These are phyloP conservation scores for Cyanodermella asteris DNA, from an alignment of 2,329 filamentous ascomycete species.

Conservation along the genomic window DNA sequence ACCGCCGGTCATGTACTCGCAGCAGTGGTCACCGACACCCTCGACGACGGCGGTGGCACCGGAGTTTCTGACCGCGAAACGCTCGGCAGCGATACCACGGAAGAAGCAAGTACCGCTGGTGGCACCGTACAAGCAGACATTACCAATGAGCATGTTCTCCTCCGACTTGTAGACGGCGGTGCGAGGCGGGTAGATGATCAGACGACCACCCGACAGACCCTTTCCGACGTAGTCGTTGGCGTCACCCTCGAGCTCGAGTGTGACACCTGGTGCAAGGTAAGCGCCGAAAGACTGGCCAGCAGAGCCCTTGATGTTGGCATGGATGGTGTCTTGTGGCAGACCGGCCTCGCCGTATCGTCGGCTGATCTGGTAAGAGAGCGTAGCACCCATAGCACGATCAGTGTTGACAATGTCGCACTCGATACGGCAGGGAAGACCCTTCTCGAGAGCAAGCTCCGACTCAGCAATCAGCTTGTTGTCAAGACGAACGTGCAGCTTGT, in stretches of 20 bases:
- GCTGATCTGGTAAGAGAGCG: constrained; percentile 86
- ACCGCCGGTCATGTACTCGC: constrained; percentile 97
- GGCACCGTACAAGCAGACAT: constrained; percentile 86
- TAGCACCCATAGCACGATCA: constrained; percentile 80
- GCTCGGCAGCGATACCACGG: constrained; percentile 87
- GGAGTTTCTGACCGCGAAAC: constrained; percentile 91
- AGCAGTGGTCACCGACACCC: constrained; percentile 86
- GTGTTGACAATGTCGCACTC: constrained; percentile 96
- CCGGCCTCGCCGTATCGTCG: constrained; percentile 79
- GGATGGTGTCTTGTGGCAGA: constrained; percentile 77
- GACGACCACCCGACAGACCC: constrained; percentile 73
- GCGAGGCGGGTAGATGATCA: constrained; percentile 84
- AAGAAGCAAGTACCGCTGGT: constrained; percentile 86
- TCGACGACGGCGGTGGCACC: constrained; percentile 92
- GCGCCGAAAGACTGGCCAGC: constrained; percentile 94
- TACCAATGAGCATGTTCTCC: constrained; percentile 84
- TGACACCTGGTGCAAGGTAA: constrained; percentile 80
- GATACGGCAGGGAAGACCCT: constrained; percentile 76
- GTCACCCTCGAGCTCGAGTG: constrained; percentile 85
- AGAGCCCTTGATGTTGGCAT: constrained; percentile 89
- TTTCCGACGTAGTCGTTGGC: constrained; percentile 95
- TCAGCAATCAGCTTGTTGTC: constrained; percentile 97
- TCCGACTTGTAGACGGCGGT: constrained; percentile 85
- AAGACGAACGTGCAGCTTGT: constrained; percentile 73
- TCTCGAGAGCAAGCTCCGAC: constrained; percentile 82